phyloP scores from a whole-genome alignment of 768 basidiomycete species.

The Lenzites betulinus region DNA sequence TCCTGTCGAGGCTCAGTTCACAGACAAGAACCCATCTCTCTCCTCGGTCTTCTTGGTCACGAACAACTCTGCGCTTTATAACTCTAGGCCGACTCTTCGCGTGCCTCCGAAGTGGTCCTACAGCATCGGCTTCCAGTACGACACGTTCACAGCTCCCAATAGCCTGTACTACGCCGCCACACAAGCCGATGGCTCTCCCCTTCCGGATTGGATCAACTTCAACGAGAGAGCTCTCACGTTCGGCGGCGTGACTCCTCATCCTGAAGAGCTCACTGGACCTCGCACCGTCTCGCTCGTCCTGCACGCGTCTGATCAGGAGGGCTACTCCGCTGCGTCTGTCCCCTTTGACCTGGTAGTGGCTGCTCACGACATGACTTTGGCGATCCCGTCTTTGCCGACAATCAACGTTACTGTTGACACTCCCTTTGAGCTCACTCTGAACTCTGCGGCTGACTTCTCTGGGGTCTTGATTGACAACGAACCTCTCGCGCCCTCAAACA shows the following conservation, averaged over 20 bases:
- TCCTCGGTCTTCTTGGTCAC: conserved; percentile 76
- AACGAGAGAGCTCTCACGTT: conserved; percentile 69
- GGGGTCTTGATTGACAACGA: conserved; percentile 66
- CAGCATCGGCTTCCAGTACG: conserved; percentile 77
- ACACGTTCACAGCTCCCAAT: conserved; percentile 51
- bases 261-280: conserved; percentile 41
- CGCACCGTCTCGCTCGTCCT: conserved; percentile 54
- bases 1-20: conserved; percentile 63
- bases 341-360: conserved; percentile 71
- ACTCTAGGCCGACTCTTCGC: conserved; percentile 56
- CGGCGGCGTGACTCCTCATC: conserved; percentile 70
- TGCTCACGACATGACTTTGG: conserved; percentile 62
- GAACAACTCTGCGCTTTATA: conserved; percentile 55
- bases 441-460: conserved; percentile 58
- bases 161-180: conserved; percentile 59
- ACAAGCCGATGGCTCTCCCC: conserved; percentile 62
- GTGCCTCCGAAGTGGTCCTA: conserved; percentile 87
- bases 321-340: conserved; percentile 61
- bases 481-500: conserved; percentile 57
- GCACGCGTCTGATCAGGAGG: conserved; percentile 70
- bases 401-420: conserved; percentile 70
- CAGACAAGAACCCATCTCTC: conserved; percentile 57
- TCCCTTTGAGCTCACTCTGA: conserved; percentile 52
- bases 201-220: conserved; percentile 80
- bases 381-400: conserved; percentile 50